Conservation (phyloP, 2,329 filamentous ascomycete species). For the Pleoardoris graminearum region DNA sequence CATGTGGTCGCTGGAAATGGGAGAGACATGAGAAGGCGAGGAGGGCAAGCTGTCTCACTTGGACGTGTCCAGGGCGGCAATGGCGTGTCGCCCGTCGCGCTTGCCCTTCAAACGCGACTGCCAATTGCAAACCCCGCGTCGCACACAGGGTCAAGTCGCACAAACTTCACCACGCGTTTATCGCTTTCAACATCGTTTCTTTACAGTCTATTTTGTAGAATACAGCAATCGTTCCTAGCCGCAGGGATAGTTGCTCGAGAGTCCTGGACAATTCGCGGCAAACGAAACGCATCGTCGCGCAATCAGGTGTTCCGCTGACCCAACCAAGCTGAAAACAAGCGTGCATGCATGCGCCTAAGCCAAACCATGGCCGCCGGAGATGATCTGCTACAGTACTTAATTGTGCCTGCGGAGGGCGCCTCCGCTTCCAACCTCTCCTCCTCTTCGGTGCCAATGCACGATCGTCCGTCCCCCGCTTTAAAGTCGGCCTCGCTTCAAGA, state of each 20-base stretch:
- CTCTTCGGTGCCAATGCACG: too few species aligned
- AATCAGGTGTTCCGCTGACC: conserved; percentile 25
- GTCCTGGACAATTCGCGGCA: not conserved
- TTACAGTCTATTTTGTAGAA: too few species aligned
- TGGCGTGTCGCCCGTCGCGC: not conserved
- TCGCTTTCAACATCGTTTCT: too few species aligned
- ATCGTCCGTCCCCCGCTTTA: not conserved
- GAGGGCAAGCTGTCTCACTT: not conserved
- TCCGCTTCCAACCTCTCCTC: not conserved
- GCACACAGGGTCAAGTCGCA: too few species aligned
- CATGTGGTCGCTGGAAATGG: conserved; percentile 8
- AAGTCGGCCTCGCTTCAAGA: too few species aligned
- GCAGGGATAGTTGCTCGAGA: too few species aligned
- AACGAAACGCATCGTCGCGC: conserved; percentile 25
- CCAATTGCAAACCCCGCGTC: too few species aligned
- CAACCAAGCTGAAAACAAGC: conserved; percentile 1
- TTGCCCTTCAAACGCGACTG: not conserved
- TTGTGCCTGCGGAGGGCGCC: conserved; percentile 12
- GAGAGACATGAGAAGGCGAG: conserved; percentile 7
- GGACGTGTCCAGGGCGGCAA: not conserved
- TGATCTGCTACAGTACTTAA: conserved; percentile 26
- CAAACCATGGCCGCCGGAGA: conserved; percentile 15
- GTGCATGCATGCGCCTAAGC: not conserved
- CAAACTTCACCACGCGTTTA: too few species aligned
- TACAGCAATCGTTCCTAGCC: too few species aligned